These are phyloP conservation scores for Sicyos baderoa DNA, from an alignment of 306 rosid species.

Conservation along the genomic window DNA sequence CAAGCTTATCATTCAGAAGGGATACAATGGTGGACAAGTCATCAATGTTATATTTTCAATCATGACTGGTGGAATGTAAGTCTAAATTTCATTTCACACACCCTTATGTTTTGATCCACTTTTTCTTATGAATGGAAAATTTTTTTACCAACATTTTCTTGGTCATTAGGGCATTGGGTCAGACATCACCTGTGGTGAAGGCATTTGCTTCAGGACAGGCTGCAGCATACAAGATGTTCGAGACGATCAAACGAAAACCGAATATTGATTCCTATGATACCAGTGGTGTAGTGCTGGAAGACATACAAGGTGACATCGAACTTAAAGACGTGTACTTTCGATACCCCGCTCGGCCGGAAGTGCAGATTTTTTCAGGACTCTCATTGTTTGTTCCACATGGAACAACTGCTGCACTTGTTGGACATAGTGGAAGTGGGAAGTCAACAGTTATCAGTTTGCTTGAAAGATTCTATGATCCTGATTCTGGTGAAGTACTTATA, in stretches of 20 bases:
- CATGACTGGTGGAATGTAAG: constrained; percentile 73
- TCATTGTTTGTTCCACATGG: constrained; percentile 59
- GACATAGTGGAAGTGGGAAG: constrained; percentile 94
- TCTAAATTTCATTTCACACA: neutral
- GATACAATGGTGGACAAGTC: constrained; percentile 67
- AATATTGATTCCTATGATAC: constrained; percentile 59
- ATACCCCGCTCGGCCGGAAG: constrained; percentile 77
- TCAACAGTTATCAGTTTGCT: constrained; percentile 66
- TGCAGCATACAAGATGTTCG: constrained; percentile 83
- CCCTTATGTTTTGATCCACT: neutral
- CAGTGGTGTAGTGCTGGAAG: constrained; percentile 47
- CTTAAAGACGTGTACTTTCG: constrained; percentile 62
- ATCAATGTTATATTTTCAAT: constrained; percentile 52
- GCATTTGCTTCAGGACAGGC: constrained; percentile 86
- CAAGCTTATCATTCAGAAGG: constrained; percentile 50
- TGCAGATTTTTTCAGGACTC: constrained; percentile 68
- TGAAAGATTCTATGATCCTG: constrained; percentile 88
- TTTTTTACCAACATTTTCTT: neutral
- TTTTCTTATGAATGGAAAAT: neutral
- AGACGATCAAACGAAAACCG: constrained; percentile 60
- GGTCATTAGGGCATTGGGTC: constrained; percentile 42
- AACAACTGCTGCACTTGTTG: constrained; percentile 70
- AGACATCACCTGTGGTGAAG: constrained; percentile 62
- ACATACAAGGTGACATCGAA: constrained; percentile 63
- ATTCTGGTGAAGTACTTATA: constrained; percentile 64